Base-by-base conservation (phyloP, 177 flowering plant genomes). In the Telopea speciosissima region DNA sequence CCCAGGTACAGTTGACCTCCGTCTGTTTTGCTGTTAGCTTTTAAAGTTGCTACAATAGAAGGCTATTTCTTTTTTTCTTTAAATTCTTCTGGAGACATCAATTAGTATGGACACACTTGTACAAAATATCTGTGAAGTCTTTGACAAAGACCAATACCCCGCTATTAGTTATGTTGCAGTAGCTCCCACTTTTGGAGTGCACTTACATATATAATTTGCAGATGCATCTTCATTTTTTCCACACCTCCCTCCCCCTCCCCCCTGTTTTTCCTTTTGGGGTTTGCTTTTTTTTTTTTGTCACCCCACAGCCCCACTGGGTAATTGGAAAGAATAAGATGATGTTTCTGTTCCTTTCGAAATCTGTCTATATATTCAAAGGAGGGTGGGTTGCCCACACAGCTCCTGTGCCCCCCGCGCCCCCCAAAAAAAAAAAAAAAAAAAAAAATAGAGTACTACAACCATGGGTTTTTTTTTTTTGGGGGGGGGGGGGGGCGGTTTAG, bases 1-100 rank as follows among this genome's bases (percentile, higher is more conserved):
- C 80, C 12, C 91, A 84, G 91, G 98, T 93, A 79, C 70, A 40
- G 61, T 65, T 72, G 0, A 12, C 24, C 36, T 62, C 6, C 19
- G 23, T 16, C 61, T 58, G 3, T 19, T n/a, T 3, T 58, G 7
- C n/a, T 58, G 5, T 58, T 21, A 19, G 22, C 40, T 36, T 36
- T 3, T 58, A n/a, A 19, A 58, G 14, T 58, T 58, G 61, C 61
- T 58, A 58, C 6, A 58, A 58, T 21, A 58, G n/a, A 58, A 58
- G 8, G 23, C 22, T 19, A 16, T 21, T 1, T 54, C 19, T 54
- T 54, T 54, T 54, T 54, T n/a, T 54, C 19, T 2, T 17, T 7
- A 2, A 2, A n/a, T 21, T 17, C 7, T 54, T 16, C 21, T 21
- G n/a, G 17, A 1, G 17, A 54, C 21, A 58, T 4, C 3, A 19